Evolutionary conservation across 2,329 filamentous ascomycete species (phyloP), one percentile per base, ranked within the genome.

Genomic region (Septoria petroselini): DNA sequence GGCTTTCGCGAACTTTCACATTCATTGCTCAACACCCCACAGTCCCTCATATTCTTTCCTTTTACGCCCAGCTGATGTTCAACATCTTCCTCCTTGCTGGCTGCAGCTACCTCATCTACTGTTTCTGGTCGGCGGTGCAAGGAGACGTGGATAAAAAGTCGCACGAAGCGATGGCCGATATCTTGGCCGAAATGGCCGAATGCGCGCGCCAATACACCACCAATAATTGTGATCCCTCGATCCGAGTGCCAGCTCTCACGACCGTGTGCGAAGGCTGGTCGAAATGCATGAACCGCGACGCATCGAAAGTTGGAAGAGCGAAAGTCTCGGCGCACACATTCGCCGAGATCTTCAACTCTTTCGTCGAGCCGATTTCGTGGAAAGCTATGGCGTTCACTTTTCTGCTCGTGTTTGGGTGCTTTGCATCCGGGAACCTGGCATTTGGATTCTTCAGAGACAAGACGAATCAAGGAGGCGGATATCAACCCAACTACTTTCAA

Each of bases 281-380:
- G 57, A 75, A 81, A 25, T 97, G 93, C 70, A 95, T 95, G 88
- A 83, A 84, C 58, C 82, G 85, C 58, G 88, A 96, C 63, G 84
- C 90, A 0, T 77, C 83, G 37, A 82, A 82, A 48, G 82, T 95
- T 48, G 90, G 88, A 58, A 78, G 85, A 30, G 85, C 91, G 34
- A 85, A 84, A 62, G 82, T 95, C 31, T 88, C 86, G 14, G 91
- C 89, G 4, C 85, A 88, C 64, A 93, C 91, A 19, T 86, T 96
- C 65, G 91, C 91, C 1, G 83, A 89, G 64, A 95, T 98, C 33
- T 85, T 97, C 69, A 96, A 97, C 67, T 85, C 86, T 62, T 96
- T 97, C 68, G 84, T 95, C 3, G 89, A 95, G 61, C 84, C 88
- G 4, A 91, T 97, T 69, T 89, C 86, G 57, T 85, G 88, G 70